Evolutionary conservation across 768 basidiomycete genomes (phyloP).

Genomic region (Floccularia luteovirens): DNA sequence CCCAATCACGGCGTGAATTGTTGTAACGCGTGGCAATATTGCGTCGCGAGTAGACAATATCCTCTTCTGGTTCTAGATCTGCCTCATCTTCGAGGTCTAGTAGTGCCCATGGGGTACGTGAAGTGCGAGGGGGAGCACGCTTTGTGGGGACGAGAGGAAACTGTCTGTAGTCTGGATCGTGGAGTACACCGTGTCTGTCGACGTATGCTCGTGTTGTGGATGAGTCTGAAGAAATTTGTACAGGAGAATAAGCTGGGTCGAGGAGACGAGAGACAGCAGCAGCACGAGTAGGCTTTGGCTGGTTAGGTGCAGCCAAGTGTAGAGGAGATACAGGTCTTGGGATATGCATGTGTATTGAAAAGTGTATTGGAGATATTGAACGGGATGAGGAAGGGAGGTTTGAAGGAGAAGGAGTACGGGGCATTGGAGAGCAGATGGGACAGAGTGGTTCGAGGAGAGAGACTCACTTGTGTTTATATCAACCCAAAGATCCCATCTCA

Average conservation of each 20-base stretch:
- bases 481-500: not conserved
- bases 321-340: conserved; percentile 2
- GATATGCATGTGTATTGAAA: conserved; percentile 5
- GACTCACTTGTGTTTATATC: not conserved
- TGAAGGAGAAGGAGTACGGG: conserved; percentile 3
- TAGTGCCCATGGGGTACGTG: conserved; percentile 25
- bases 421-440: not conserved
- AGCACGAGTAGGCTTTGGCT: conserved; percentile 19
- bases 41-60: conserved; percentile 3
- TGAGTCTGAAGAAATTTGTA: conserved; percentile 10
- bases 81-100: conserved; percentile 15
- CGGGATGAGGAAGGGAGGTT: conserved; percentile 2
- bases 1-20: conserved; percentile 3
- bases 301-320: conserved; percentile 5
- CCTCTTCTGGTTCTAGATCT: conserved; percentile 17
- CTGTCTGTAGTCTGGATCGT: conserved; percentile 59
- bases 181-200: conserved; percentile 29
- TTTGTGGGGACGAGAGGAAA: conserved; percentile 33
- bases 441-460: not conserved
- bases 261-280: conserved; percentile 57
- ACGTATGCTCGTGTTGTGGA: conserved; percentile 36
- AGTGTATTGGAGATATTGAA: too few species aligned
- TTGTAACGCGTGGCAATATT: conserved; percentile 6
- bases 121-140: conserved; percentile 10
- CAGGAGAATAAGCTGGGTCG: conserved; percentile 51